phyloP scores from a whole-genome alignment of 306 rosid genomes.

The Mimosa pudica region DNA sequence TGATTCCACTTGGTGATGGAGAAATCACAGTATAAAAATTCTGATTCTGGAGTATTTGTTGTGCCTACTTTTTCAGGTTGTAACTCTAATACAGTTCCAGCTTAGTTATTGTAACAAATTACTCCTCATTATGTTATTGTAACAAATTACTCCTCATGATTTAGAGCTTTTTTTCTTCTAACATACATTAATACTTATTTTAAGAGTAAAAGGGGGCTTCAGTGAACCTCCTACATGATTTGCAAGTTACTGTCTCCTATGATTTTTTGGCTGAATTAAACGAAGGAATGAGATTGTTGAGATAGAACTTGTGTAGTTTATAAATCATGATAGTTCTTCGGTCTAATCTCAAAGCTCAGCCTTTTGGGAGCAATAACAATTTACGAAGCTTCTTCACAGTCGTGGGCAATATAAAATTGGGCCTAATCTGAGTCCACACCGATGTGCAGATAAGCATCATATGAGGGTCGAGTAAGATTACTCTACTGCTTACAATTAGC shows the following conservation, averaged over 20 bases:
- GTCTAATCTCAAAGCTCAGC: neutral
- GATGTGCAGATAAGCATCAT: neutral
- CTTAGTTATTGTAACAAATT: constrained; percentile 15
- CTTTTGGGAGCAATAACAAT: neutral
- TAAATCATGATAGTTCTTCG: neutral
- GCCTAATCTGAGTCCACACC: neutral
- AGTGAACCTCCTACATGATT: neutral
- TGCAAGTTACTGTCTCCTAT: neutral
- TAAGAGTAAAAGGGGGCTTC: neutral
- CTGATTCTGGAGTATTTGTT: constrained; percentile 26
- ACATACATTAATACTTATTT: neutral
- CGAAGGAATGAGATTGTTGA: neutral
- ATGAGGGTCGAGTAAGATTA: too few species aligned
- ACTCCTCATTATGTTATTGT: constrained; percentile 7
- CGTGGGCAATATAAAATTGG: neutral
- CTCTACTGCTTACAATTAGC: neutral
- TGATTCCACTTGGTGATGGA: constrained; percentile 29
- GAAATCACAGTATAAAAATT: constrained; percentile 28
- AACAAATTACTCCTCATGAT: constrained; percentile 13
- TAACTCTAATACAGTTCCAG: neutral
- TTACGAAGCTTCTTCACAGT: neutral
- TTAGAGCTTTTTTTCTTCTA: neutral
- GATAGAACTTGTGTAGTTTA: neutral
- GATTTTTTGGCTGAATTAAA: neutral
- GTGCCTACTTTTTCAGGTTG: constrained; percentile 22